phyloP scores from a whole-genome alignment of 2,329 filamentous ascomycete genomes.

The Dothistroma pini region DNA sequence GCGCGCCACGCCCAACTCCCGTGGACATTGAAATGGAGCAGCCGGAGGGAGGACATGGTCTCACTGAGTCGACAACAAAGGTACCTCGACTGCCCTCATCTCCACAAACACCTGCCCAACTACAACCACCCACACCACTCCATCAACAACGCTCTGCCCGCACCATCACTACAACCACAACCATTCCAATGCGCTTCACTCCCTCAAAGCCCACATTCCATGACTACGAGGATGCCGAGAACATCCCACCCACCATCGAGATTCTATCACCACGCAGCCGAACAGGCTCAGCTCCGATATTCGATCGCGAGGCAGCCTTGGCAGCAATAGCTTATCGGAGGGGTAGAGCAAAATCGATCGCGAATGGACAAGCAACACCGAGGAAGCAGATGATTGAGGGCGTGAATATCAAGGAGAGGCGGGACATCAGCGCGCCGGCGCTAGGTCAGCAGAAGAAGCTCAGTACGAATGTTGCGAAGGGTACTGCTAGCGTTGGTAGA shows the following conservation, averaged over 20 bases:
- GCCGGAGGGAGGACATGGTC: conserved; percentile 5
- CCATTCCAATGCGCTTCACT: conserved; percentile 47
- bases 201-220: conserved; percentile 32
- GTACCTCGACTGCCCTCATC: conserved; percentile 41
- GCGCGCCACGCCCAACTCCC: conserved; percentile 22
- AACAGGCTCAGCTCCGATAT: conserved; percentile 22
- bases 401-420: conserved; percentile 38
- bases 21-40: conserved; percentile 12
- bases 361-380: conserved; percentile 60
- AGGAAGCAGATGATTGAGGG: conserved; percentile 57
- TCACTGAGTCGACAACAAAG: conserved; percentile 15
- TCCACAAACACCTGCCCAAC: conserved; percentile 24
- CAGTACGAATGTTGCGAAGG: conserved; percentile 8
- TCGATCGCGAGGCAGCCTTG: conserved; percentile 66
- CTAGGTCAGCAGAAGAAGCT: conserved; percentile 26
- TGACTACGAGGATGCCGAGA: conserved; percentile 21
- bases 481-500: conserved; percentile 7
- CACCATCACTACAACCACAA: conserved; percentile 48
- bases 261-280: conserved; percentile 15
- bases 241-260: conserved; percentile 18
- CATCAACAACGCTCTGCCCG: conserved; percentile 34
- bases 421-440: conserved; percentile 47
- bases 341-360: conserved; percentile 66
- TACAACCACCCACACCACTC: conserved; percentile 25
- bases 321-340: conserved; percentile 70